Evolutionary conservation across 2,329 filamentous ascomycete genomes (phyloP), one percentile per base, ranked within the genome.

Genomic region (Didymosphaeria variabile): DNA sequence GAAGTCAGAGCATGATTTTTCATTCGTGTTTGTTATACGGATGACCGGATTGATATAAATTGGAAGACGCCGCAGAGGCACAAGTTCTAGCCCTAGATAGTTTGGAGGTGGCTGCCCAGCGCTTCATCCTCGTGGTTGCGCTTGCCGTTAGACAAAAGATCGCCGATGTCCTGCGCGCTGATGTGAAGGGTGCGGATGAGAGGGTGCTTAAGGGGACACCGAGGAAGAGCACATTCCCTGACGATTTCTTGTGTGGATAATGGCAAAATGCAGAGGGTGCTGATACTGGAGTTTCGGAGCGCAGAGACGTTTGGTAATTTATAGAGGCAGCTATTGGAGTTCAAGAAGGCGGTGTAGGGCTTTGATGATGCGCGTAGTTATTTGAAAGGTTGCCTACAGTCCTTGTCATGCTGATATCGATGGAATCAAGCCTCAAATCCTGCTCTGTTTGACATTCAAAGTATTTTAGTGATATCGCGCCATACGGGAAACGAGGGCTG

Each of bases 61-160:
- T 31, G 3, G 6, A 59, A 51, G 78, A 90, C 66, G 82, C 90
- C 0, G 88, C 88, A 0, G 71, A 82, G 1, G 84, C 84, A 0
- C 88, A 91, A 63, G 81, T 90, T 23, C 80, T 81, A 29, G 86
- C 87, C 0, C 78, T 80, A 5, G 80, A 85, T 54, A 76, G 83
- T 7, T 79, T 83, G 1, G 83, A 83, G 34, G 81, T 79, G 12
- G 87, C 85, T 0, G 85, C 83, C 13, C 82, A 87, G 71, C 81
- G 89, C 1, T 90, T 89, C 75, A 87, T 89, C 67, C 26, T 61
- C 38, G 84, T 87, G 0, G 50, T 38, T 29, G 83, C 83, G 0
- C 79, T 84, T 64, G 89, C 88, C 69, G 82, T 78, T 55, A 89
- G 89, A 69, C 82, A 83, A 67, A 77, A 82, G 68, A 83, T 88